Evolutionary conservation across 2,329 filamentous ascomycete genomes (phyloP), one percentile per base, ranked within the genome.

Genomic region (Fusarium miscanthi): DNA sequence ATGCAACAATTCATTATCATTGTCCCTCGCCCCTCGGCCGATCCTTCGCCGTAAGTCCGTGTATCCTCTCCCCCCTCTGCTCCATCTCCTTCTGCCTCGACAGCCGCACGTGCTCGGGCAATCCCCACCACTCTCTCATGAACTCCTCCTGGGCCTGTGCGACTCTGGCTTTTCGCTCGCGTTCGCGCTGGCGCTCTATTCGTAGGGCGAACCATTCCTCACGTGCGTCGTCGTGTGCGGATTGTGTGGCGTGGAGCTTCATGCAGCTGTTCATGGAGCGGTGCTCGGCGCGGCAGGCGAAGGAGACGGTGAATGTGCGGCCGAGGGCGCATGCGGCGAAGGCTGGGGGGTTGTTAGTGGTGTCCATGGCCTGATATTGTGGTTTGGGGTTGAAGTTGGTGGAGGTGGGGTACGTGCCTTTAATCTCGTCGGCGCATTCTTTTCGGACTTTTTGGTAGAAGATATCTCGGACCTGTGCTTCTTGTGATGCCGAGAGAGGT

Each of bases 261-360:
- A 99, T 98, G 85, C 96, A 99, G 69, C 86, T 87, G 84, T 99
- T 99, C 96, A 99, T 99, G 40, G 88, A 87, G 70, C 92, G 90
- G 78, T 94, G 92, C 79, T 95, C 88, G 53, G 87, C 84, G 59
- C 94, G 92, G 85, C 96, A 99, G 59, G 91, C 89, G 86, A 96
- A 98, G 17, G 94, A 92, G 65, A 96, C 93, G 63, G 92, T 94
- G 77, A 98, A 89, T 10, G 95, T 98, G 73, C 94, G 93, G 79
- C 92, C 91, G 54, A 92, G 87, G 59, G 95, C 95, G 87, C 96
- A 99, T 74, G 92, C 91, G 64, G 96, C 96, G 81, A 99, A 99
- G 69, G 93, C 95, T 98, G 76, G 8, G 11, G 11, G 17, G 58
- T 8, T 46, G 43, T 69, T 13, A 57, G 35, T 40, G 21, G 25